Base-by-base conservation (phyloP, 106 monocot genomes). In the Cymbidium sinense region DNA sequence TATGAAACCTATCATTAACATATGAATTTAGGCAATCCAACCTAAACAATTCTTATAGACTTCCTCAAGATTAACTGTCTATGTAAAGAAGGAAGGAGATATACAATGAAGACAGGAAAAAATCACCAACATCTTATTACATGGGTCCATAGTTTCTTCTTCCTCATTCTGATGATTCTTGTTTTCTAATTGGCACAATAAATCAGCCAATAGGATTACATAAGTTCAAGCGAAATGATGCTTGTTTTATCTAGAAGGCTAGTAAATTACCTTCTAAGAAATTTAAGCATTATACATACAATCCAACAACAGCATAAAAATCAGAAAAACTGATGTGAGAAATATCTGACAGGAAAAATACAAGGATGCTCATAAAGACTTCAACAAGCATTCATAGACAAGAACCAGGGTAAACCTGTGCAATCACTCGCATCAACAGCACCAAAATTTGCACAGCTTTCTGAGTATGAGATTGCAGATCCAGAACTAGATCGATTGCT, bases 401-500 rank as follows among this genome's bases (percentile, higher is more conserved):
- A 76, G 21, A 79, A 50, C 20, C 6, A 58, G 17, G 73, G 15
- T 61, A 50, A 43, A 95, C 95, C 95, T 88, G 90, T 84, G 35
- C 80, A 78, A 64, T 95, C 95, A 83, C 89, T 93, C 39, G 85
- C 87, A 80, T 95, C 92, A 19, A 74, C 64, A 4, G 80, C 78
- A 50, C 89, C 82, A 82, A 93, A 88, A 81, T 94, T 84, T n/a
- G 87, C 88, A 82, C 94, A 99, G 75, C 98, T 99, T 64, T 92
- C 92, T 69, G 94, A 94, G 82, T 85, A 94, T 44, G 98, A 94
- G 71, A 88, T 83, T 35, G 89, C 94, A 28, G 98, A 99, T 43
- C 90, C 98, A 79, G 94, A 94, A 77, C 94, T 90, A 35, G 98
- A 99, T 35, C 90, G 81, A 65, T 92, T 89, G 83, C 90, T 85